Percentiles rank a stretch among this genome's conserved stretches.
Evolutionary conservation across 176 grass and related monocot genomes (phyloP).

Genomic region (Aegilops sharonensis): DNA sequence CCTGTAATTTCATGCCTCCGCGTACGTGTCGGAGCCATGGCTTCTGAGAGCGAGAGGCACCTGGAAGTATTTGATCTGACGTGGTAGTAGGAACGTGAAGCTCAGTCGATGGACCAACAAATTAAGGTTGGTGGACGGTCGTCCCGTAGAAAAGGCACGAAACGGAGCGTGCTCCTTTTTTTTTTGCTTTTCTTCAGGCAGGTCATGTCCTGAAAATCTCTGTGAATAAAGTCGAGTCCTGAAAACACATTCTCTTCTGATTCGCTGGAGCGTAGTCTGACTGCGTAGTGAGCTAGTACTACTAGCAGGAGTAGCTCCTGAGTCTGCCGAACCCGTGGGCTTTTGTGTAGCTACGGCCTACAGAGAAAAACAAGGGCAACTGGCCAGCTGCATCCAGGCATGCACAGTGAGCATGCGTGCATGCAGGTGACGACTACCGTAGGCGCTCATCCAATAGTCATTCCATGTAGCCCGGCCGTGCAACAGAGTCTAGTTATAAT

Average conservation of each 20-base stretch:
- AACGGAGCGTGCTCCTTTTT: neutral
- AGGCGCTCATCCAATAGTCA: neutral
- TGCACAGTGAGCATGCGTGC: neutral
- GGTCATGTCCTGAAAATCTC: conserved; percentile 18
- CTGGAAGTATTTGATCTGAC: conserved; percentile 15
- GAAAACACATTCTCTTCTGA: conserved; percentile 11
- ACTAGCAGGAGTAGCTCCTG: neutral
- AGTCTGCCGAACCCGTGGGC: neutral
- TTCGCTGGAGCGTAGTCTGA: neutral
- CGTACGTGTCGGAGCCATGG: neutral
- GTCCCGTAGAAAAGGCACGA: neutral
- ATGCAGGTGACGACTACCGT: neutral
- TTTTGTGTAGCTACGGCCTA: neutral
- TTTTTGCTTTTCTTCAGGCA: neutral
- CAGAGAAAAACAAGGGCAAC: neutral
- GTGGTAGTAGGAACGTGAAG: neutral
- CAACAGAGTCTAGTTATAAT: neutral
- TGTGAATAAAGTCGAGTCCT: neutral
- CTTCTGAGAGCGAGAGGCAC: conserved; percentile 26
- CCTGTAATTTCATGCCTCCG: conserved; percentile 17
- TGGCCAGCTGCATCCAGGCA: conserved; percentile 11
- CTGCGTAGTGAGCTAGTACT: neutral
- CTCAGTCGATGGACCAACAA: neutral
- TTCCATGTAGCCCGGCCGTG: neutral
- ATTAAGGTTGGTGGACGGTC: conserved; percentile 34